Evolutionary conservation across 352 stramenopile species (phyloP).

Genomic region (Pythium rhizo-oryzae): DNA sequence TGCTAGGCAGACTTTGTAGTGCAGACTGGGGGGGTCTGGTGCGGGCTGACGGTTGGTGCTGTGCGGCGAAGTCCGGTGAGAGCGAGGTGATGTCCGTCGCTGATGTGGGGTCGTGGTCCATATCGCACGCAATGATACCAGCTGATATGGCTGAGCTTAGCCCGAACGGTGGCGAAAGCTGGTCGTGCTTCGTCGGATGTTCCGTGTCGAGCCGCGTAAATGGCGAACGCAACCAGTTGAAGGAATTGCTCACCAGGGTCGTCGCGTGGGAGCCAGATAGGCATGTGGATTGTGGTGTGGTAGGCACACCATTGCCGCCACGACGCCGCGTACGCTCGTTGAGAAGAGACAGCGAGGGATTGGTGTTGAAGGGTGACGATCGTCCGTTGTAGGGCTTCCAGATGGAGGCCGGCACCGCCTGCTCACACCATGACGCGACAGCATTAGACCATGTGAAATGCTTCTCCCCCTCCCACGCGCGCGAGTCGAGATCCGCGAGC

Average conservation of each 20-base stretch:
- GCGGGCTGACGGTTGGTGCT: not conserved
- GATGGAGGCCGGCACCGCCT: no score
- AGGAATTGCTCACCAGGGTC: not conserved
- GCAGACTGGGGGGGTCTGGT: no score
- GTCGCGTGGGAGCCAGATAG: not conserved
- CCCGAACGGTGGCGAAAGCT: no score
- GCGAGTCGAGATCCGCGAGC: conserved; percentile 22
- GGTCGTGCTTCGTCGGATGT: no score
- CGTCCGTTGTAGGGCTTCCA: conserved; percentile 3
- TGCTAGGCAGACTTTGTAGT: no score
- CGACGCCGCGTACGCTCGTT: conserved; percentile 10
- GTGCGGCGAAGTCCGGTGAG: not conserved
- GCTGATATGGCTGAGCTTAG: no score
- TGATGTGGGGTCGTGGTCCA: no score
- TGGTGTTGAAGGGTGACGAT: not conserved
- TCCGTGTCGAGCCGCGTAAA: no score
- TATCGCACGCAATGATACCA: no score
- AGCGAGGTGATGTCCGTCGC: no score
- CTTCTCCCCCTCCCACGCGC: conserved; percentile 22
- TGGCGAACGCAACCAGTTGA: no score
- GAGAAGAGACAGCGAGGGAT: conserved; percentile 22
- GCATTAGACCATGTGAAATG: conserved; percentile 13
- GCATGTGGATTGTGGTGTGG: not conserved
- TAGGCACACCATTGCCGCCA: conserved; percentile 28
- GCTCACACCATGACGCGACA: conserved; percentile 14